Evolutionary conservation across 2,329 filamentous ascomycete species (phyloP), one percentile per base, ranked within the genome.

Genomic region (Penicillium janthinellum): DNA sequence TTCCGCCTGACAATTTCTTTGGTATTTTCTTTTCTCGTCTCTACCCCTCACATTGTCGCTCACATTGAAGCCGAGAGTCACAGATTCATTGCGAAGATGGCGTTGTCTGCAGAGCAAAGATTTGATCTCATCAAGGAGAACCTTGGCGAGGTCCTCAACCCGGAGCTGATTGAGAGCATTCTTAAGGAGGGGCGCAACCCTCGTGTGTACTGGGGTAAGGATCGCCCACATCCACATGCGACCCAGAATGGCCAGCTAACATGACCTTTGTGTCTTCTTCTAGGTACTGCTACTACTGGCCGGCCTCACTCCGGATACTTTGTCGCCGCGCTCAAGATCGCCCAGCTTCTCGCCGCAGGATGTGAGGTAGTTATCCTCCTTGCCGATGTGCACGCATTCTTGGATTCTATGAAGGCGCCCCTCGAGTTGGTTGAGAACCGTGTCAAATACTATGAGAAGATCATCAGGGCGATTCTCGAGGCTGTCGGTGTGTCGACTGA

Each of bases 281-380:
- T 22, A 49, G 66, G 70, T 64, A 44, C 94, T 90, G 41, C 91
- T 17, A 92, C 91, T 15, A 96, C 92, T 0, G 92, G 92, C n/a
- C 84, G 88, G 61, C 92, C 92, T 56, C 93, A 97, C 77, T 90
- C 87, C 74, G 93, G 91, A 67, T 96, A 96, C 83, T 91, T 58
- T 41, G 90, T 95, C 10, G 89, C 92, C 5, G 89, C 90, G 12
- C 17, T 96, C 73, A 97, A 97, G 78, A 90, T 97, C 63, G 92
- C 92, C 41, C 89, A 97, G 75, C 87, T 96, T 71, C 86, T 97
- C 37, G 84, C 86, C 38, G 92, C 94, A 34, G 92, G 90, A 39
- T 96, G 92, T 79, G 86, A 92, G 60, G 87, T 96, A 60, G 90
- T 86, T 57, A 84, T 96, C 60, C 86, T 96, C 38, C 86, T 95